These are phyloP conservation scores for Boletus pseudo-olivaceus DNA, from an alignment of 768 basidiomycete species.

Conservation along the genomic window DNA sequence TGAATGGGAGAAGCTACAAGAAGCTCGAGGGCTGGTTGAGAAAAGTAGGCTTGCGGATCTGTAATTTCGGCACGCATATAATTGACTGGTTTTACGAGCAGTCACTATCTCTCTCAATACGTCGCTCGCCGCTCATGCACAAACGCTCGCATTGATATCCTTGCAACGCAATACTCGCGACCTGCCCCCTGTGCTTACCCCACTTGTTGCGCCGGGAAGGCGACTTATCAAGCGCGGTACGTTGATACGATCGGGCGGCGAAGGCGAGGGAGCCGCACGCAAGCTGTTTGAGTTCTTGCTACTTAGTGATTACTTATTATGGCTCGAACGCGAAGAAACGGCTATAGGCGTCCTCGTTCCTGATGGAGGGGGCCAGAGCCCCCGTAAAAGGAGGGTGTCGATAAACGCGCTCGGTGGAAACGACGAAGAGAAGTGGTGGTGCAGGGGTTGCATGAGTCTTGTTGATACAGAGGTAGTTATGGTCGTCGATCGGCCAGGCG, in stretches of 20 bases:
- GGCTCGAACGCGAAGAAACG: constrained; percentile 59
- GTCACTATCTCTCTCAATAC: constrained; percentile 78
- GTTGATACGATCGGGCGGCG: constrained; percentile 45
- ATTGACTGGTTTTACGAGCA: constrained; percentile 30
- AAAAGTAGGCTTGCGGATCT: constrained; percentile 52
- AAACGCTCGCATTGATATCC: constrained; percentile 70
- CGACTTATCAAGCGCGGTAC: constrained; percentile 66
- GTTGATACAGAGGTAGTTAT: constrained; percentile 78
- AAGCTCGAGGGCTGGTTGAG: constrained; percentile 62
- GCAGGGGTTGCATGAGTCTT: constrained; percentile 64
- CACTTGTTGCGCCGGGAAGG: constrained; percentile 79
- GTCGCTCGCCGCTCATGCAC: constrained; percentile 73
- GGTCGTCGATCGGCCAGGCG: constrained; percentile 27
- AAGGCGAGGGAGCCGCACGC: constrained; percentile 39
- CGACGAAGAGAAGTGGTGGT: constrained; percentile 70
- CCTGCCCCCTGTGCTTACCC: constrained; percentile 74
- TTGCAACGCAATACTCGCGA: constrained; percentile 75
- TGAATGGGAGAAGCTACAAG: constrained; percentile 61
- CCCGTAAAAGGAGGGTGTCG: constrained; percentile 16
- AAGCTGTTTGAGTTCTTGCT: constrained; percentile 67
- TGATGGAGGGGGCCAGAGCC: constrained; percentile 17
- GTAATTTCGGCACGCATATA: neutral
- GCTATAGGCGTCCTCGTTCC: constrained; percentile 17
- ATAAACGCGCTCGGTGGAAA: constrained; percentile 24
- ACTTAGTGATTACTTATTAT: constrained; percentile 78